These are phyloP conservation scores for Areca catechu DNA, from an alignment of 176 grass and related monocot genomes.

Conservation along the genomic window DNA sequence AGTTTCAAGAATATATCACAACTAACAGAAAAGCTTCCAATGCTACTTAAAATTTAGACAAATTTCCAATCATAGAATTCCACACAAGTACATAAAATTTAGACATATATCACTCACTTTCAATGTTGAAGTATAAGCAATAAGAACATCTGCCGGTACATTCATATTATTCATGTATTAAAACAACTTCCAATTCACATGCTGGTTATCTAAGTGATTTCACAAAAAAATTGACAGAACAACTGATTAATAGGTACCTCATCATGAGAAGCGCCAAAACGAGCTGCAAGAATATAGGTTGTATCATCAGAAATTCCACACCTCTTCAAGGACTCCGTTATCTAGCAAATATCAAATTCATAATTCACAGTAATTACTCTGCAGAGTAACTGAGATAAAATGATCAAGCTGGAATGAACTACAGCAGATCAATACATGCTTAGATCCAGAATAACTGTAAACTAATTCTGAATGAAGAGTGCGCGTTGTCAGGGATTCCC, in stretches of 20 bases:
- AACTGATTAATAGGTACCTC: conserved; percentile 32
- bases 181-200: too few relatives aligned
- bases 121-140: too few relatives aligned
- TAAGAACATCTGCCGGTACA: too few relatives aligned
- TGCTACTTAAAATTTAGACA: too few relatives aligned
- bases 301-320: conserved; percentile 74
- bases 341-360: conserved; percentile 27
- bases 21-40: too few relatives aligned
- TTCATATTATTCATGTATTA: too few relatives aligned
- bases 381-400: background rate
- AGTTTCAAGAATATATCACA: too few relatives aligned
- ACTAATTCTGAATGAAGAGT: conserved; percentile 93
- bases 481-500: conserved; percentile 66
- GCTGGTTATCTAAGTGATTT: too few relatives aligned
- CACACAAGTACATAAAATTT: too few relatives aligned
- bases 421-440: conserved; percentile 51
- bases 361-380: background rate
- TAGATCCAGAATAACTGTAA: conserved; percentile 81
- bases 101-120: too few relatives aligned
- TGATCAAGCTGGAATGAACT: background rate
- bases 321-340: conserved; percentile 71
- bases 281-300: conserved; percentile 65
- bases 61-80: too few relatives aligned
- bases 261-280: conserved; percentile 75
- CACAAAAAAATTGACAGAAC: background rate